Evolutionary conservation across 2,329 filamentous ascomycete species (phyloP).

Genomic region (Hypoxylon sp.): DNA sequence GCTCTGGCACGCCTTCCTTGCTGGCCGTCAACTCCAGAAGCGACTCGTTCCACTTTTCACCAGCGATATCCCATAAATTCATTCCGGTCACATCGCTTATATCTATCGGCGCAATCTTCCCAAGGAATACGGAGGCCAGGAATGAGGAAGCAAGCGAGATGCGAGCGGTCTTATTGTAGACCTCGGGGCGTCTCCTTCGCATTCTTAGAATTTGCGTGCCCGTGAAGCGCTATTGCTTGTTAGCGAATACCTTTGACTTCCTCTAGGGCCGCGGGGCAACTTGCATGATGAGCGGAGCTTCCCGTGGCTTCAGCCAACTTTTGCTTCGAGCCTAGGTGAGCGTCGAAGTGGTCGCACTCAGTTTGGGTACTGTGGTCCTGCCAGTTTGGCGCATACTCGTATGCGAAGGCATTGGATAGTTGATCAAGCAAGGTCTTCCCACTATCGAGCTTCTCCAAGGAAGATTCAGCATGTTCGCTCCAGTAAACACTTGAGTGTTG

Average conservation of each 20-base stretch:
- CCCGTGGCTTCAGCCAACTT: constrained; percentile 85
- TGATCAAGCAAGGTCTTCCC: constrained; percentile 78
- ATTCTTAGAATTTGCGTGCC: constrained; percentile 97
- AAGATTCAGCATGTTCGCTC: constrained; percentile 76
- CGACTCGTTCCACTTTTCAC: constrained; percentile 79
- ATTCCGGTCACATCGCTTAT: constrained; percentile 96
- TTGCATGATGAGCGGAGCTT: constrained; percentile 93
- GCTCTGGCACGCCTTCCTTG: constrained; percentile 69
- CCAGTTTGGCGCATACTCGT: constrained; percentile 95
- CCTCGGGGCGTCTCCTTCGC: constrained; percentile 81
- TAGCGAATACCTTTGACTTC: constrained; percentile 11
- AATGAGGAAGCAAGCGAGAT: constrained; percentile 98
- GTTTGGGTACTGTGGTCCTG: constrained; percentile 95
- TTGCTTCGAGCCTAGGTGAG: constrained; percentile 74
- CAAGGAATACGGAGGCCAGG: constrained; percentile 90
- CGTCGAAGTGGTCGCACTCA: constrained; percentile 92
- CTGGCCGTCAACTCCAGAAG: constrained; percentile 81
- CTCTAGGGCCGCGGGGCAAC: constrained; percentile 50
- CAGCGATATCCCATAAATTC: constrained; percentile 93
- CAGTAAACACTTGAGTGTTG: constrained; percentile 99
- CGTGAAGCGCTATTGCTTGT: constrained; percentile 81
- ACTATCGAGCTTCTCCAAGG: constrained; percentile 74
- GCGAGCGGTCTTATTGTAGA: constrained; percentile 83
- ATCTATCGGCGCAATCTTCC: constrained; percentile 88
- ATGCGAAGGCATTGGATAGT: constrained; percentile 80